phyloP scores from a whole-genome alignment of 371 early-diverging fungal species.

The Paramicrosporidium saccamoebae region DNA sequence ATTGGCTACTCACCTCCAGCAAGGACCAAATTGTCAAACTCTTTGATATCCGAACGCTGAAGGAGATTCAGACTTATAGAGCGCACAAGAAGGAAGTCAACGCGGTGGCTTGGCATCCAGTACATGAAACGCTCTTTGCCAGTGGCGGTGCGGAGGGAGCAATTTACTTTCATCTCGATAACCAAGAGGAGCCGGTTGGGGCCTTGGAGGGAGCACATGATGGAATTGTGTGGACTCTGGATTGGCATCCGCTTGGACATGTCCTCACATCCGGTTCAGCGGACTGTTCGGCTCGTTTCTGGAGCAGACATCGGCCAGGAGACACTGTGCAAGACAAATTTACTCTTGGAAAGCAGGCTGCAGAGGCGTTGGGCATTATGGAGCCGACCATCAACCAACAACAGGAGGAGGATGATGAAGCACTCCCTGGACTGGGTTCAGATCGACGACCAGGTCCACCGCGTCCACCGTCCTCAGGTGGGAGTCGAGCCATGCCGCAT shows the following conservation, averaged over 20 bases:
- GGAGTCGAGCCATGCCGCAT: too few species aligned
- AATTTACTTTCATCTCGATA: conserved; percentile 67
- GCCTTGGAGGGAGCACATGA: conserved; percentile 71
- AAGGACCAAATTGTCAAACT: conserved; percentile 84
- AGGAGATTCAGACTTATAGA: conserved; percentile 62
- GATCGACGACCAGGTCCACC: too few species aligned
- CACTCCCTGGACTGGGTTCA: too few species aligned
- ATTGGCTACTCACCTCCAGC: conserved; percentile 80
- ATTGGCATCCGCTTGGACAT: conserved; percentile 98
- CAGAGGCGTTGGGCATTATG: too few species aligned
- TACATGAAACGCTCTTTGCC: conserved; percentile 60
- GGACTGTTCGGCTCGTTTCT: conserved; percentile 92
- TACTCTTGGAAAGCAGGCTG: too few species aligned
- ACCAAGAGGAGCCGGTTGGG: conserved; percentile 21
- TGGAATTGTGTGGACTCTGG: conserved; percentile 83
- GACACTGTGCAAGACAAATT: too few species aligned
- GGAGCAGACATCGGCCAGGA: conserved; percentile 84
- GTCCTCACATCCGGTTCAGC: conserved; percentile 84
- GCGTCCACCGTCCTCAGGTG: too few species aligned
- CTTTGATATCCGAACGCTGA: conserved; percentile 84
- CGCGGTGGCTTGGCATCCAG: conserved; percentile 84
- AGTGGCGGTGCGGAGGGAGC: conserved; percentile 85
- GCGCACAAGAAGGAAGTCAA: conserved; percentile 84
- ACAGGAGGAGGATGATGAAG: too few species aligned
- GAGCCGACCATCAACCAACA: too few species aligned